A percentile compares a stretch with the other conserved stretches of the same genome.
Evolutionary conservation across 2,329 filamentous ascomycete genomes (phyloP).

Genomic region (Penicillium sp.): DNA sequence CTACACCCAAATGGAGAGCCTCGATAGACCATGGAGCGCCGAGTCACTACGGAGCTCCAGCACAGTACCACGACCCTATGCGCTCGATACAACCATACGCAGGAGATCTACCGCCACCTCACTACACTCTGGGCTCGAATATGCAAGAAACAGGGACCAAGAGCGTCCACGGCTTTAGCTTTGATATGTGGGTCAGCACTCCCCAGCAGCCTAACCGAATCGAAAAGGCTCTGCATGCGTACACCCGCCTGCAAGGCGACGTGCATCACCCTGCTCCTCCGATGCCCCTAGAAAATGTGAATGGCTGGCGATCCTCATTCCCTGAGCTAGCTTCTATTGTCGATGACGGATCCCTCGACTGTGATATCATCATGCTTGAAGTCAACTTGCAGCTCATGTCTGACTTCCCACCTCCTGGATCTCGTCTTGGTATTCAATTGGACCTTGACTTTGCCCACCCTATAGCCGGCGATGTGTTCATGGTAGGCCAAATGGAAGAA

Average conservation of each 20-base stretch:
- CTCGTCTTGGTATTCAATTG: slow-evolving; percentile 44
- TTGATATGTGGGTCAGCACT: slow-evolving; percentile 49
- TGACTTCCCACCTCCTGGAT: slow-evolving; percentile 43
- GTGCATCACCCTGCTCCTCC: slow-evolving; percentile 37
- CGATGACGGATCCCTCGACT: slow-evolving; percentile 36
- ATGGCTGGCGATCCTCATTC: slow-evolving; percentile 43
- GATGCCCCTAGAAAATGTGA: slow-evolving; percentile 41
- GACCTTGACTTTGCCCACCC: slow-evolving; percentile 43
- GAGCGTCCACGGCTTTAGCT: slow-evolving; percentile 39
- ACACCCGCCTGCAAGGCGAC: slow-evolving; percentile 44
- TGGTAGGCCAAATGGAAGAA: slow-evolving; percentile 38
- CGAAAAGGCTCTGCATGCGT: slow-evolving; percentile 45
- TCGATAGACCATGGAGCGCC: slow-evolving; percentile 33
- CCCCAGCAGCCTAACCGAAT: slow-evolving; percentile 36
- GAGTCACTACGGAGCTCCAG: slow-evolving; percentile 29
- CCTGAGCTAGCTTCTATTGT: slow-evolving; percentile 40
- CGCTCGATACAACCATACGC: slow-evolving; percentile 34
- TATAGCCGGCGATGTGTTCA: slow-evolving; percentile 30
- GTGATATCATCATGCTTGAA: slow-evolving; percentile 47
- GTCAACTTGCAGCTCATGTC: slow-evolving; percentile 45
- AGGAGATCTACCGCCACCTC: slow-evolving; percentile 35
- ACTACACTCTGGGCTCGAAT: slow-evolving; percentile 35
- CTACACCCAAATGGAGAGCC: slow-evolving; percentile 33
- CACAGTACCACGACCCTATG: slow-evolving; percentile 34
- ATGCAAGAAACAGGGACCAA: slow-evolving; percentile 31